A percentile compares a stretch with the other conserved stretches of the same genome.
phyloP scores from a whole-genome alignment of 148 eudicot genomes.

The Rhododendron molle region DNA sequence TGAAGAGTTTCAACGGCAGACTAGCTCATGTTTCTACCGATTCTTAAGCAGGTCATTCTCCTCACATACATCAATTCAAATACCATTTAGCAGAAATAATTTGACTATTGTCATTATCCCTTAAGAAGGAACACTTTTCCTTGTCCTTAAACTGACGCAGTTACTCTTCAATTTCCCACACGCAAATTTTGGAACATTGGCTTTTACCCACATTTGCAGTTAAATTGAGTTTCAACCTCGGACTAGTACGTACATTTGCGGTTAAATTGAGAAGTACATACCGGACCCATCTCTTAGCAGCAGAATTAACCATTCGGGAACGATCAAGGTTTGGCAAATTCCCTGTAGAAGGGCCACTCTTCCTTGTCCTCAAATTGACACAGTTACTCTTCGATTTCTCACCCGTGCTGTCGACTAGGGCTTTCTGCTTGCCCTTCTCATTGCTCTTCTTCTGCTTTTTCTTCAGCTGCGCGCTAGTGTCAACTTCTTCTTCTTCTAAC shows the following conservation, averaged over 20 bases:
- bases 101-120: neutral
- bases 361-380: conserved; percentile 19
- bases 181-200: neutral
- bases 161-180: neutral
- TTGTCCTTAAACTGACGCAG: neutral
- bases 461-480: conserved; percentile 7
- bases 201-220: neutral
- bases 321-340: conserved; percentile 16
- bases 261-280: neutral
- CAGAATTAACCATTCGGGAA: conserved; percentile 10
- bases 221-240: neutral
- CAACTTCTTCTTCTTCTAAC: conserved; percentile 8
- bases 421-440: conserved; percentile 32
- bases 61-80: neutral
- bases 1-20: too few relatives aligned
- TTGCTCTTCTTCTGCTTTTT: conserved; percentile 21
- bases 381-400: conserved; percentile 18
- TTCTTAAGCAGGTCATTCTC: neutral
- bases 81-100: neutral
- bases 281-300: conserved; percentile 45
- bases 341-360: conserved; percentile 14
- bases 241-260: neutral
- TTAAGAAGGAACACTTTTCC: too few relatives aligned
- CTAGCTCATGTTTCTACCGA: neutral
- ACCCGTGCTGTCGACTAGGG: conserved; percentile 18